Conservation (phyloP, 2,329 filamentous ascomycete species). For the Fusarium bulbicola region DNA sequence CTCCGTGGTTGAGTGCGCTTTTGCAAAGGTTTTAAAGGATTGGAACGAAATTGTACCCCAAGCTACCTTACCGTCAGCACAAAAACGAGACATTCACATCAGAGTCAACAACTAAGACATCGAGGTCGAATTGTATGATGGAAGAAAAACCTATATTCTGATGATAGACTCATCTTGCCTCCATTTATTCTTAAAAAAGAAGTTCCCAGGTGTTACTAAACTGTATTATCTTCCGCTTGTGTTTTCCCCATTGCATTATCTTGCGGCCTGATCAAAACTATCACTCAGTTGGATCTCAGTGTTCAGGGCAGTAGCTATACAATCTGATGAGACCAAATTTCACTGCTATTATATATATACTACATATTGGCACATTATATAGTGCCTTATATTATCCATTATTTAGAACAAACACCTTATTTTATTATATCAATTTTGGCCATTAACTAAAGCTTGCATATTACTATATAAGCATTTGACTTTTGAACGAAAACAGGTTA, state of each 20-base stretch:
- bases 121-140: not conserved
- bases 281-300: not conserved
- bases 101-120: not conserved
- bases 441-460: not conserved
- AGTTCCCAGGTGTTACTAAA: not conserved
- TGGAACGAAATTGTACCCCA: not conserved
- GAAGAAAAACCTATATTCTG: not conserved
- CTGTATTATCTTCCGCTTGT: not conserved
- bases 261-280: not conserved
- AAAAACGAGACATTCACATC: not conserved
- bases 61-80: not conserved
- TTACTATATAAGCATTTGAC: not conserved
- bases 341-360: not conserved
- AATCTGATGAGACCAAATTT: not conserved
- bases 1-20: not conserved
- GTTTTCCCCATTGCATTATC: not conserved
- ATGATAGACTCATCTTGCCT: not conserved
- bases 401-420: not conserved
- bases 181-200: not conserved
- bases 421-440: not conserved
- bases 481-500: not conserved
- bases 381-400: not conserved
- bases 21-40: not conserved
- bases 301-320: not conserved
- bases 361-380: not conserved